Evolutionary conservation across 306 rosid genomes (phyloP).

Genomic region (Acacia confusa): DNA sequence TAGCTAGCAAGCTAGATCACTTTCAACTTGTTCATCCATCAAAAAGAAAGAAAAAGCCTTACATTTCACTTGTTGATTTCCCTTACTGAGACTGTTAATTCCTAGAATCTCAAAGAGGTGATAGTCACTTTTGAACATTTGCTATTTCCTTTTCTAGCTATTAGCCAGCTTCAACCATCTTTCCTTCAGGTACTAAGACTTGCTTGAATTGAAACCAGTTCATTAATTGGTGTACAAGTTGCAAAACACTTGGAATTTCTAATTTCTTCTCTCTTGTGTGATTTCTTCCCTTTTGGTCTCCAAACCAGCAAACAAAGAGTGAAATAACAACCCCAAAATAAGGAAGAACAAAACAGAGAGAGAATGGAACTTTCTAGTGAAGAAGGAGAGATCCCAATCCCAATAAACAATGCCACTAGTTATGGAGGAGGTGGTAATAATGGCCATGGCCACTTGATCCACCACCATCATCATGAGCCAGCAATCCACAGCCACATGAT

Average conservation of each 20-base stretch:
- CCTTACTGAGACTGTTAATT: background rate
- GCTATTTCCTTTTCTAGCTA: background rate
- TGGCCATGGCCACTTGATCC: conserved; percentile 47
- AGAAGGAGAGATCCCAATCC: conserved; percentile 62
- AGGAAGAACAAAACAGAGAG: background rate
- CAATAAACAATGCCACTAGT: conserved; percentile 38
- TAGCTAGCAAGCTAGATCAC: background rate
- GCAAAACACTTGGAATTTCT: background rate
- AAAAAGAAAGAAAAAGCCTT: background rate
- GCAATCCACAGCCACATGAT: background rate
- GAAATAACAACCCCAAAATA: background rate
- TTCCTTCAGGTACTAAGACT: background rate
- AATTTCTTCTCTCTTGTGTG: background rate
- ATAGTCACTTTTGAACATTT: background rate
- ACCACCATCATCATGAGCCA: conserved; percentile 32
- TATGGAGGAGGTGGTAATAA: conserved; percentile 14
- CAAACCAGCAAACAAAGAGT: conserved; percentile 10
- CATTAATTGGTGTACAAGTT: background rate
- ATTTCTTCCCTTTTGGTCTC: background rate
- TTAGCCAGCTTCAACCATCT: background rate
- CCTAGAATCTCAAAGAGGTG: background rate
- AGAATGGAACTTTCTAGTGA: conserved; percentile 62
- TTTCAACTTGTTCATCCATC: background rate
- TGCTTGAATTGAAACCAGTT: background rate
- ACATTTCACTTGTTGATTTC: background rate